Percentiles rank a stretch among this genome's conserved stretches.
phyloP scores from a whole-genome alignment of 2,329 filamentous ascomycete genomes.

The Fusarium poae region DNA sequence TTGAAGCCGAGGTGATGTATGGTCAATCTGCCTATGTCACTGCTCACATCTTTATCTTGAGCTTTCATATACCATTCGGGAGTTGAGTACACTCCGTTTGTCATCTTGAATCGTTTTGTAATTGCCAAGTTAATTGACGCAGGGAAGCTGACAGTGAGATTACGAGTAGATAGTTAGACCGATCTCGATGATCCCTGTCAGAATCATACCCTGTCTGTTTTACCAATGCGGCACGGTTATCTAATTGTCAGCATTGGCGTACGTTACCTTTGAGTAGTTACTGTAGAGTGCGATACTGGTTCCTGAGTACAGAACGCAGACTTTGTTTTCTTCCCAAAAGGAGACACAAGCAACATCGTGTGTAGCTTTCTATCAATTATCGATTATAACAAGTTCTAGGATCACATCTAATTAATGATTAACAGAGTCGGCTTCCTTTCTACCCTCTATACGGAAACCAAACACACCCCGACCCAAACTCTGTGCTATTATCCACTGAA shows the following conservation, averaged over 20 bases:
- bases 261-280: no score
- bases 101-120: not conserved
- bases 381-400: not conserved
- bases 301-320: no score
- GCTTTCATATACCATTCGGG: constrained; percentile 27
- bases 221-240: not conserved
- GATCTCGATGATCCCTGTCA: not conserved
- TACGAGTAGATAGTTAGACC: not conserved
- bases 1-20: constrained; percentile 18
- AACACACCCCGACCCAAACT: no score
- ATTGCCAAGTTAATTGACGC: not conserved
- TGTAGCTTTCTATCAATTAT: not conserved
- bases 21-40: constrained; percentile 13
- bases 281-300: not conserved
- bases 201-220: not conserved
- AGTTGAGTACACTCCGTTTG: not conserved
- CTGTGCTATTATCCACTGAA: not conserved
- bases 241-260: not conserved
- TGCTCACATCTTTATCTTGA: constrained; percentile 11
- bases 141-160: not conserved
- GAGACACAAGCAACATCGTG: no score
- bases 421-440: not conserved
- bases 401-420: not conserved
- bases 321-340: not conserved
- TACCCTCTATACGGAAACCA: not conserved